phyloP scores from a whole-genome alignment of 768 basidiomycete genomes.

The Termitomyces sp. region DNA sequence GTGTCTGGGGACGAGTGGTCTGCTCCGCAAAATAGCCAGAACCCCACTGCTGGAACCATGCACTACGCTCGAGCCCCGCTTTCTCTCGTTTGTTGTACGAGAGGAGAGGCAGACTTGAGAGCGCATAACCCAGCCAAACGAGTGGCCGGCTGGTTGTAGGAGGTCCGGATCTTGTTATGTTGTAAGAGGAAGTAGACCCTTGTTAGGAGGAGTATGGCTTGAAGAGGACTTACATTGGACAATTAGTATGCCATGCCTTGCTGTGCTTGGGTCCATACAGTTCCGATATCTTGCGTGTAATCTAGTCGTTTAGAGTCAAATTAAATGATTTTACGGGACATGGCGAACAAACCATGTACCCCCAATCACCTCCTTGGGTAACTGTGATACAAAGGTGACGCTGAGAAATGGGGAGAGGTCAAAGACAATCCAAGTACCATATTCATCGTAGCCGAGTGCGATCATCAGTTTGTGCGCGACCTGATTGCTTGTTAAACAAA shows the following conservation, averaged over 20 bases:
- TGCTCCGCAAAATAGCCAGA: conserved; percentile 36
- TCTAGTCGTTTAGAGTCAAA: conserved; percentile 4
- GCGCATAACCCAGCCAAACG: conserved; percentile 19
- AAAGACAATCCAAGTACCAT: conserved; percentile 21
- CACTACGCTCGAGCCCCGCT: conserved; percentile 23
- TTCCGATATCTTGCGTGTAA: conserved; percentile 21
- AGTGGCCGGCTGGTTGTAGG: conserved; percentile 19
- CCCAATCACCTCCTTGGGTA: conserved; percentile 47
- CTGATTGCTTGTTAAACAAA: conserved; percentile 17
- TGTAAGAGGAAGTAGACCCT: conserved; percentile 4
- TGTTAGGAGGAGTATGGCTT: not conserved
- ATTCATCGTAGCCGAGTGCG: conserved; percentile 40
- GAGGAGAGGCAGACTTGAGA: conserved; percentile 15
- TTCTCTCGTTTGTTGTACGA: conserved; percentile 25
- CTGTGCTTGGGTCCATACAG: conserved; percentile 29
- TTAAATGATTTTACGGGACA: not conserved
- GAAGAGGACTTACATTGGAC: conserved; percentile 23
- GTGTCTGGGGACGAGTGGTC: conserved; percentile 43
- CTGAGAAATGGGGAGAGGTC: not conserved
- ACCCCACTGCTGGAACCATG: conserved; percentile 22
- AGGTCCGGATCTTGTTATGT: conserved; percentile 11
- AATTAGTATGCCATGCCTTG: conserved; percentile 52
- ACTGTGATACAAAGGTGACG: conserved; percentile 21
- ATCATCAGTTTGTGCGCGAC: conserved; percentile 45
- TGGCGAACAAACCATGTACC: conserved; percentile 23